phyloP scores from a whole-genome alignment of 768 basidiomycete species.

The Heimioporus sp. region DNA sequence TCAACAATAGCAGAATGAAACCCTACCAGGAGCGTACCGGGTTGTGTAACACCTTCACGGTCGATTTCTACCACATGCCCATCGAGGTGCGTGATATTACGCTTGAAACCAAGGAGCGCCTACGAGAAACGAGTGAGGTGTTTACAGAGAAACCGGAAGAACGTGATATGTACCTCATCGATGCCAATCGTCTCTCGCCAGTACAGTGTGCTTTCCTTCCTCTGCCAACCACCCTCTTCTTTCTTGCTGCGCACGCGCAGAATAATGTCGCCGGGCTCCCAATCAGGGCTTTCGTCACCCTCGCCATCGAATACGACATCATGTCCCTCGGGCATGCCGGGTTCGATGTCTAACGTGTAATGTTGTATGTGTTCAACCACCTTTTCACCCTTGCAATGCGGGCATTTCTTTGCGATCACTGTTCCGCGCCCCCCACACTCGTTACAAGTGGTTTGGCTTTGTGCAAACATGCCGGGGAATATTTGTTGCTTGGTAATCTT shows the following conservation, averaged over 20 bases:
- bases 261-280: constrained; percentile 93
- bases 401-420: constrained; percentile 73
- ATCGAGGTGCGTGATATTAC: constrained; percentile 89
- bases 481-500: constrained; percentile 87
- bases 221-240: constrained; percentile 75
- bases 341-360: constrained; percentile 81
- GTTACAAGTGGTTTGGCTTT: constrained; percentile 79
- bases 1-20: neutral
- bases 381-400: constrained; percentile 80
- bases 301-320: constrained; percentile 96
- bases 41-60: constrained; percentile 86
- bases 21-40: constrained; percentile 46
- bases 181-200: constrained; percentile 90
- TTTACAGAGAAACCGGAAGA: neutral
- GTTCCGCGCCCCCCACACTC: constrained; percentile 85
- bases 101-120: constrained; percentile 96
- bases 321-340: constrained; percentile 90
- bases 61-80: constrained; percentile 72
- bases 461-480: constrained; percentile 95
- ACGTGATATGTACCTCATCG: constrained; percentile 59
- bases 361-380: constrained; percentile 77
- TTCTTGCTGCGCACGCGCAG: constrained; percentile 79
- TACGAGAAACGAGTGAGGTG: constrained; percentile 29
- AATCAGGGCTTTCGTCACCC: constrained; percentile 93
- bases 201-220: constrained; percentile 89